Evolutionary conservation across 441 rosid species (phyloP).

Genomic region (Corymbia citriodora): DNA sequence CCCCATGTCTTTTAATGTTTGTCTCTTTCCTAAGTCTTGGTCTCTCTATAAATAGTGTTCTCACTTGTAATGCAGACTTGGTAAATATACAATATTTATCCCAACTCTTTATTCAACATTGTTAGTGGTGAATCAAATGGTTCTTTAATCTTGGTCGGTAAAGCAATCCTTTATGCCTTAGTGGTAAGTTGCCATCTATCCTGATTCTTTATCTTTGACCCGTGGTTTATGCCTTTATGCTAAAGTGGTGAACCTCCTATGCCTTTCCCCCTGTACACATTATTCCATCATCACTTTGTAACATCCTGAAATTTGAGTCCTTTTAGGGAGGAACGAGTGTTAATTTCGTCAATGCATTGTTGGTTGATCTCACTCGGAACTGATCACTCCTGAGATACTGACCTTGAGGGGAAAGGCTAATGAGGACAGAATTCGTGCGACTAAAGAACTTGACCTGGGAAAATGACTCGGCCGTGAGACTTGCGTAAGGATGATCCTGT

Average conservation of each 20-base stretch:
- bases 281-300: background rate
- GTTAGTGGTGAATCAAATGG: background rate
- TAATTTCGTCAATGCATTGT: no score
- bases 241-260: no score
- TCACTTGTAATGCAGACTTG: background rate
- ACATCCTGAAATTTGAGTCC: no score
- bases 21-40: background rate
- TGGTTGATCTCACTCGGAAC: no score
- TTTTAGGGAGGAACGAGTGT: no score
- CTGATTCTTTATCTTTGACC: background rate
- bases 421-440: no score
- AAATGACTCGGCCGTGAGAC: no score
- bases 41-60: background rate
- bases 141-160: background rate
- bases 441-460: no score
- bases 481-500: no score
- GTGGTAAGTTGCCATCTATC: background rate
- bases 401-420: no score
- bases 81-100: background rate
- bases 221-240: background rate
- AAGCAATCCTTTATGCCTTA: background rate
- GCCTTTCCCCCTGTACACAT: background rate
- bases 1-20: background rate
- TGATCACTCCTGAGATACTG: no score
- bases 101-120: no score